Evolutionary conservation across 768 basidiomycete genomes (phyloP), one percentile per base, ranked within the genome.

Genomic region (Daedaleopsis nitida): DNA sequence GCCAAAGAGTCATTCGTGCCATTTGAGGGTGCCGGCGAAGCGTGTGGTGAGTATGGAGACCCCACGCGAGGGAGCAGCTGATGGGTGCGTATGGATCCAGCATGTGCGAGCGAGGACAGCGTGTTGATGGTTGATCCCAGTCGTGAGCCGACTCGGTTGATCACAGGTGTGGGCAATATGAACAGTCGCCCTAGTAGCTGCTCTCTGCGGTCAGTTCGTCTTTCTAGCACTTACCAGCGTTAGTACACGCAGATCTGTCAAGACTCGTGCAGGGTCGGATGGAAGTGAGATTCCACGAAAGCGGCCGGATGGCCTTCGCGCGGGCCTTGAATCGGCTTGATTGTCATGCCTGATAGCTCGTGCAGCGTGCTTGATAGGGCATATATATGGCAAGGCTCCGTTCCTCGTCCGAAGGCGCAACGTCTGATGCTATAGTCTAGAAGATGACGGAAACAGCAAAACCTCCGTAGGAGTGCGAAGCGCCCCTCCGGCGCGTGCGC

Each of bases 31-130:
- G 45, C 9, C 12, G 47, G 23, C 13, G 23, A 23, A 49, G 17
- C 32, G 50, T 17, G 19, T n/a, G 32, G 27, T 17, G 50, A n/a
- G 23, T 19, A 50, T 21, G 48, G n/a, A 21, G 12, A n/a, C 13
- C 9, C 49, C 23, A n/a, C 27, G 32, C 13, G 6, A 16, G 34
- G 37, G 37, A 34, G 17, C 52, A 53, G 52, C 34, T 53, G 37
- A 53, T 53, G 37, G 52, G 52, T 53, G 52, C 52, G 23, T 53
- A 53, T 53, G 52, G 37, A 34, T 53, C 52, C 52, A 34, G n/a
- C 12, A 49, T 14, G 47, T 21, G 44, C n/a, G n/a, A 21, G 44
- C 44, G 17, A 21, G 42, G 42, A 43, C 45, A 47, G 45, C 47
- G 23, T 24, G 47, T 24, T 49, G 47, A 49, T 49, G 8, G 47